Conservation (phyloP, 441 rosid species). For the Pelargonium myrrhifolium region DNA sequence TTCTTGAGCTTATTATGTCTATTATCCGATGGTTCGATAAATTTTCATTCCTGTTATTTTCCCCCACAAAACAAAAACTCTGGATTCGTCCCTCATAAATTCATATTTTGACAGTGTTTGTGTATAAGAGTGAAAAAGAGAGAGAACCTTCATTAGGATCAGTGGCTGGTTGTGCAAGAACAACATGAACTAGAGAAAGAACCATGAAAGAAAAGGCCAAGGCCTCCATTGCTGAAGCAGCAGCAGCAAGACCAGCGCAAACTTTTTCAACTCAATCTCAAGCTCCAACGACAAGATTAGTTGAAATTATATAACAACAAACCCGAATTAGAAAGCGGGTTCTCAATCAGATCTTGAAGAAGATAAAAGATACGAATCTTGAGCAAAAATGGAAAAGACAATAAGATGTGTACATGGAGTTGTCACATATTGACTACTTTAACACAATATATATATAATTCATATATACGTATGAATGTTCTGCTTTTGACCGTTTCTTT, state of each 20-base stretch:
- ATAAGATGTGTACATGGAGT: neutral
- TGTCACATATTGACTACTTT: too few species aligned
- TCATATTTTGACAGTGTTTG: too few species aligned
- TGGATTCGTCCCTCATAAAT: too few species aligned
- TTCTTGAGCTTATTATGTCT: too few species aligned
- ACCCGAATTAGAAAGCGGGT: neutral
- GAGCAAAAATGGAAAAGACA: neutral
- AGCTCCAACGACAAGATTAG: neutral
- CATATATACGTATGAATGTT: neutral
- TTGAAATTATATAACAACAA: neutral
- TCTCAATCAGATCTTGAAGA: neutral
- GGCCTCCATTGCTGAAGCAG: conserved; percentile 23
- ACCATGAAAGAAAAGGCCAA: conserved; percentile 22
- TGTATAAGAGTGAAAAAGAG: neutral
- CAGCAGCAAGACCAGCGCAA: conserved; percentile 10
- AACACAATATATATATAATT: neutral
- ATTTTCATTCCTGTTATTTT: too few species aligned
- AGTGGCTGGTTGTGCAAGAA: conserved; percentile 34
- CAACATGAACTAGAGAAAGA: conserved; percentile 29
- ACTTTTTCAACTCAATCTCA: neutral
- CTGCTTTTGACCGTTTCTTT: conserved; percentile 5
- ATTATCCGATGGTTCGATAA: too few species aligned
- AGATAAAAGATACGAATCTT: neutral
- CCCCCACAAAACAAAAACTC: too few species aligned
- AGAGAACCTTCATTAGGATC: conserved; percentile 40